These are phyloP conservation scores for Trichosporon coremiiforme DNA, from an alignment of 1,284 basidiomycete genomes.

Conservation along the genomic window DNA sequence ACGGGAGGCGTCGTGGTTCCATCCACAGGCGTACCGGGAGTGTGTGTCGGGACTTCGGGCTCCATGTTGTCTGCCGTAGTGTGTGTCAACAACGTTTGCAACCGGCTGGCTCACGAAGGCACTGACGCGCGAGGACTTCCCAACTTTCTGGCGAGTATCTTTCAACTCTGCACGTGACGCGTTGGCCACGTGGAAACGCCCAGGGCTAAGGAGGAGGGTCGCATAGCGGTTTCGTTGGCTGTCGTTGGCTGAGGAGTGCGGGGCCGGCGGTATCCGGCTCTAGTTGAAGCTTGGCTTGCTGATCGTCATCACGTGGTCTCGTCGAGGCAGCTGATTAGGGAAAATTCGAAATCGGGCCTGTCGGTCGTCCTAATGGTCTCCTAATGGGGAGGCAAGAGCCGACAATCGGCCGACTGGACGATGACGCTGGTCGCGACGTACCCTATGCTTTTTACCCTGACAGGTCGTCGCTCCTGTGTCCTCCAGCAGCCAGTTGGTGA, in stretches of 20 bases:
- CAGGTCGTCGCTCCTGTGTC: constrained; percentile 2
- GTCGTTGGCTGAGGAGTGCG: background rate
- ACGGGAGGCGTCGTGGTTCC: constrained; percentile 22
- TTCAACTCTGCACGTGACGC: background rate
- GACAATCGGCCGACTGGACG: constrained; percentile 5
- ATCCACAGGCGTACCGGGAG: constrained; percentile 4
- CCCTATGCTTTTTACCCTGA: constrained; percentile 10
- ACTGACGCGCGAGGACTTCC: background rate
- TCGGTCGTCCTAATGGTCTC: background rate
- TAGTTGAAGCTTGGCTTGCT: background rate
- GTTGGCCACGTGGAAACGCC: background rate
- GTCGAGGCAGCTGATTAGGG: background rate
- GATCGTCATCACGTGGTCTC: background rate
- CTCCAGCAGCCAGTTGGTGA: constrained; percentile 8
- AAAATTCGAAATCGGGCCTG: background rate
- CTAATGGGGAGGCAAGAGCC: background rate
- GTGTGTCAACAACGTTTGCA: background rate
- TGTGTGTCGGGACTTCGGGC: background rate
- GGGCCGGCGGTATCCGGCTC: constrained; percentile 12
- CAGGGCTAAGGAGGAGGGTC: constrained; percentile 4
- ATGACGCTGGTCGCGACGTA: constrained; percentile 2
- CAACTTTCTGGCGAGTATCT: constrained; percentile 1
- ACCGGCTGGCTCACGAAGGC: background rate
- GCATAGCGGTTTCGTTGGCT: background rate
- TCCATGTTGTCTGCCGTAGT: background rate